phyloP scores from a whole-genome alignment of 1,139 yeast genomes.

The Entelexis sorbosivorans region DNA sequence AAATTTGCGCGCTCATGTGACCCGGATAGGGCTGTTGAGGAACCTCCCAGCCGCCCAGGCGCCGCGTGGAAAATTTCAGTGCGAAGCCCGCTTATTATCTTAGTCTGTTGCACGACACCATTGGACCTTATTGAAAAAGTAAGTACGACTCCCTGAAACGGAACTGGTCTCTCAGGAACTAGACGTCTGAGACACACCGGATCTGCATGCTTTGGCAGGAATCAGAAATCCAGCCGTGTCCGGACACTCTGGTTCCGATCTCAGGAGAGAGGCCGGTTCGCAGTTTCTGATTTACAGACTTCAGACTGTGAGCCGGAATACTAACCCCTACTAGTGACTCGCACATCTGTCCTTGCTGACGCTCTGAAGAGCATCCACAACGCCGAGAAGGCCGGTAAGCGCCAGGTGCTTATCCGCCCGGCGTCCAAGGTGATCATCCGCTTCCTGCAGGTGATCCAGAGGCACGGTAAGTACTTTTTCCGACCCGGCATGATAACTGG shows the following conservation, averaged over 20 bases:
- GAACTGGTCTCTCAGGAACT: slow-evolving; percentile 25
- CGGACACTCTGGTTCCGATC: slow-evolving; percentile 25
- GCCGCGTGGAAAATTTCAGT: slow-evolving; percentile 11
- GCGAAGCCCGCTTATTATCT: not conserved
- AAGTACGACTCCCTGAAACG: slow-evolving; percentile 19
- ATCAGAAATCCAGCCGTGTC: slow-evolving; percentile 20
- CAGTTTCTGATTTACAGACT: not conserved
- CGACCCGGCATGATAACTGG: slow-evolving; percentile 26
- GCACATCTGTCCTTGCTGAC: slow-evolving; percentile 98
- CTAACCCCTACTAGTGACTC: slow-evolving; percentile 57
- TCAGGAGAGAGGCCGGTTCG: slow-evolving; percentile 16
- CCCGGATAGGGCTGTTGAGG: not conserved
- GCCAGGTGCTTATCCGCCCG: slow-evolving; percentile 98
- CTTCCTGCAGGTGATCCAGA: slow-evolving; percentile 95
- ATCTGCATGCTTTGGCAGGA: slow-evolving; percentile 14
- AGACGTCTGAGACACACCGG: slow-evolving; percentile 25
- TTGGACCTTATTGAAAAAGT: slow-evolving; percentile 18
- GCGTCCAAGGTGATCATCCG: slow-evolving; percentile 97
- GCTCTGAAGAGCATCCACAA: slow-evolving; percentile 97
- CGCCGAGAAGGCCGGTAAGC: slow-evolving; percentile 99
- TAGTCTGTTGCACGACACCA: slow-evolving; percentile 1
- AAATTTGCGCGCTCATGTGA: not conserved
- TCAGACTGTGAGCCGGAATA: slow-evolving; percentile 15
- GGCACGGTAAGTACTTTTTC: slow-evolving; percentile 40
- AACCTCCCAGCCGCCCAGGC: not conserved